These are phyloP conservation scores for Pestalotiopsis fici DNA, from an alignment of 2,329 filamentous ascomycete species.

Conservation along the genomic window DNA sequence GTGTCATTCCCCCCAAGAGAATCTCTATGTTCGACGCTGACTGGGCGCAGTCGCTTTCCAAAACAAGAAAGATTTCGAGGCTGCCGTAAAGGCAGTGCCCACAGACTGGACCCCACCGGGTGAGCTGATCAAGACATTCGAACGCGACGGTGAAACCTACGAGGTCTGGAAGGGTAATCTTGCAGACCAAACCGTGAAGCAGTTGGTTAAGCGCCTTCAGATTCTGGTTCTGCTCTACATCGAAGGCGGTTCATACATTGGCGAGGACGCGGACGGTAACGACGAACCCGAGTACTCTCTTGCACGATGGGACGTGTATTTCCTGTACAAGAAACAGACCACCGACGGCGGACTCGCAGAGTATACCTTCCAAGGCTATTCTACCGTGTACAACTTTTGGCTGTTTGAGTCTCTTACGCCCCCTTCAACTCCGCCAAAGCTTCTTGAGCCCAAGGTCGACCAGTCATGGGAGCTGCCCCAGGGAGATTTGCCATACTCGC, in stretches of 20 bases:
- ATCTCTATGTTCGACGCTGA: slow-evolving; percentile 13
- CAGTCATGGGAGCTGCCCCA: slow-evolving; percentile 45
- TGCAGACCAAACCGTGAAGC: slow-evolving; percentile 66
- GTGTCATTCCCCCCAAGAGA: slow-evolving; percentile 22
- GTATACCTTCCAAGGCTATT: slow-evolving; percentile 88
- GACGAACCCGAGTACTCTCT: slow-evolving; percentile 72
- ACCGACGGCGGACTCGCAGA: slow-evolving; percentile 45
- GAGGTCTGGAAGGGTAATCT: slow-evolving; percentile 85
- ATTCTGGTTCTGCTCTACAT: slow-evolving; percentile 86
- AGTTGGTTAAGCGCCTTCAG: slow-evolving; percentile 78
- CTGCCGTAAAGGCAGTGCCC: slow-evolving; percentile 48
- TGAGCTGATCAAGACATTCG: slow-evolving; percentile 65
- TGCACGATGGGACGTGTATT: slow-evolving; percentile 89
- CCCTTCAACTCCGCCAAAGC: slow-evolving; percentile 35
- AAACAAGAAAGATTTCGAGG: slow-evolving; percentile 62
- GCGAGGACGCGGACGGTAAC: slow-evolving; percentile 40
- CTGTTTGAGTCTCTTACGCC: slow-evolving; percentile 53
- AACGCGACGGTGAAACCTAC: slow-evolving; percentile 62
- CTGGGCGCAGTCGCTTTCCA: slow-evolving; percentile 63
- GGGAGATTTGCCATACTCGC: slow-evolving; percentile 47
- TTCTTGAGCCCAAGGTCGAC: slow-evolving; percentile 16
- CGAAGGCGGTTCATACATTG: slow-evolving; percentile 83
- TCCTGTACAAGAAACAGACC: slow-evolving; percentile 71
- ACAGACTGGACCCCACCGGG: slow-evolving; percentile 72
- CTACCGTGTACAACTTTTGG: slow-evolving; percentile 88